Base-by-base conservation (phyloP, 495 filamentous ascomycete species). In the Pyrenula aspistea region DNA sequence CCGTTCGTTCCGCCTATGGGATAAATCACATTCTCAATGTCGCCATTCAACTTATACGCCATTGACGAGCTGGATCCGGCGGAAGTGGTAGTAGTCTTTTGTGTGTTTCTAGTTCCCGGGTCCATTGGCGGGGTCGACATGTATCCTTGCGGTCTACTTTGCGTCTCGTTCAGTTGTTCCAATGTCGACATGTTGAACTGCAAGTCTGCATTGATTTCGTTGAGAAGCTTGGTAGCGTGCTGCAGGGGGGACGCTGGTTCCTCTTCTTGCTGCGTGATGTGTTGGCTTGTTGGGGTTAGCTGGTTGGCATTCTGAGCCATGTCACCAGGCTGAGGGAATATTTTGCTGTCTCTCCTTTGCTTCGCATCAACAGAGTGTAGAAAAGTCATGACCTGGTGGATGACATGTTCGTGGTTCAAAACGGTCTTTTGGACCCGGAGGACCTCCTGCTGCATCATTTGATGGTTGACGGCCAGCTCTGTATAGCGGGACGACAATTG, bases 391-490 rank as follows among this genome's bases (percentile, higher is more conserved):
- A 89, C 77, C 58, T 84, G 83, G 56, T 85, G 81, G 68, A 89
- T 87, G 53, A 85, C 83, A 59, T 83, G 78, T 62, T 87, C 85
- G 62, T 88, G 90, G 56, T 90, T 89, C 62, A 90, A 80, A 22
- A 96, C 84, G 24, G 88, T 86, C 71, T 96, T 95, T 66, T 96
- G 92, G 58, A 96, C 77, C 36, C 84, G 82, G 58, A 95, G 80
- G 49, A 95, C 76, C 68, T 98, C 90, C 65, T 93, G 88, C 54
- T 95, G 73, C 58, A 96, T 85, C 58, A 93, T 78, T 59, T 88
- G 82, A 63, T 96, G 91, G 57, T 91, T 87, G 56, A 91, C 85
- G 49, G 84, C 81, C 49, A 96, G 77, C 63, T 94, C 88, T 48
- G 86, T 83, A 71, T 93, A 91, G 53, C 86, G 84, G 59, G 91